phyloP scores from a whole-genome alignment of 768 basidiomycete species.

The Phylloporus sp. region DNA sequence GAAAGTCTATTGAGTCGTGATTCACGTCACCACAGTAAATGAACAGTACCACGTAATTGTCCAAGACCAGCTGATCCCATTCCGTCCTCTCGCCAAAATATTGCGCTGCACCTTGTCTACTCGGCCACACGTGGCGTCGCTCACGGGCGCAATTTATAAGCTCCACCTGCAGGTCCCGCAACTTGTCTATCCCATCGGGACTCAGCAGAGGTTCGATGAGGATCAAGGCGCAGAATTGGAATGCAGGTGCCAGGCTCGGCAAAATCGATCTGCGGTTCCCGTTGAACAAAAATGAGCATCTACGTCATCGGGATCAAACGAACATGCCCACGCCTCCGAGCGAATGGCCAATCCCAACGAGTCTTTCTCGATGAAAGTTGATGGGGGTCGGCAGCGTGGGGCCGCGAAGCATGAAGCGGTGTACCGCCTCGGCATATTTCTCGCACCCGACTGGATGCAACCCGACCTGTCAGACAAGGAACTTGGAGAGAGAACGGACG shows the following conservation, averaged over 20 bases:
- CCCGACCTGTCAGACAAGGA: background rate
- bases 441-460: conserved; percentile 53
- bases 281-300: background rate
- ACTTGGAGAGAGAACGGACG: conserved; percentile 13
- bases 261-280: conserved; percentile 44
- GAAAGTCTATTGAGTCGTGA: background rate
- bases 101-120: conserved; percentile 38
- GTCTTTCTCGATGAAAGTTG: conserved; percentile 46
- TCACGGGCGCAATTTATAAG: conserved; percentile 48
- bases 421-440: conserved; percentile 55
- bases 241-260: conserved; percentile 42
- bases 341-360: conserved; percentile 68
- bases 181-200: conserved; percentile 41
- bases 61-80: conserved; percentile 55
- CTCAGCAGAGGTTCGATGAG: conserved; percentile 65
- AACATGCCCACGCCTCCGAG: conserved; percentile 65
- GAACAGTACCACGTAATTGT: conserved; percentile 52
- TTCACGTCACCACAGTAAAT: background rate
- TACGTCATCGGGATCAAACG: conserved; percentile 12
- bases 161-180: conserved; percentile 37
- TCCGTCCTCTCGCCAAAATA: conserved; percentile 35
- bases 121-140: conserved; percentile 51
- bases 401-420: conserved; percentile 50
- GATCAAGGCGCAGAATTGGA: conserved; percentile 50
- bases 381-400: no score